These are phyloP conservation scores for Penicillium decumbens DNA, from an alignment of 2,329 filamentous ascomycete species.

Conservation along the genomic window DNA sequence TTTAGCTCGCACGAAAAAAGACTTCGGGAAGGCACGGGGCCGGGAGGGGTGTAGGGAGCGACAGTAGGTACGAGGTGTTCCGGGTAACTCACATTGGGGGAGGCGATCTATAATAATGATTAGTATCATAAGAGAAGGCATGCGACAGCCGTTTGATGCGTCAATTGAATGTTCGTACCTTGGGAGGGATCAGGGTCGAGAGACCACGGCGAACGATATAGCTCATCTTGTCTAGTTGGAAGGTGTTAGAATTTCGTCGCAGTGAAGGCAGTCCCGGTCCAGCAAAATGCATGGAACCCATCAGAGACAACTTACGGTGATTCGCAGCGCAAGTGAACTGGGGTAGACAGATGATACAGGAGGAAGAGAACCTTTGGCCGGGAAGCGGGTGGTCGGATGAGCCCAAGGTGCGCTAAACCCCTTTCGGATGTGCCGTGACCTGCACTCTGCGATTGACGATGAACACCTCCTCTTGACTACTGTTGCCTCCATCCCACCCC, in stretches of 20 bases:
- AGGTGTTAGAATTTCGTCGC: constrained; percentile 25
- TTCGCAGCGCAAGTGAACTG: constrained; percentile 31
- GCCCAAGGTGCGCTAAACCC: constrained; percentile 32
- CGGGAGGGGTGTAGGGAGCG: constrained; percentile 9
- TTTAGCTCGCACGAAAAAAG: constrained; percentile 22
- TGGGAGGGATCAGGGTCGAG: constrained; percentile 97
- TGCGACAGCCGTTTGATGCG: constrained; percentile 8
- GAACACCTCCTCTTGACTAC: constrained; percentile 27
- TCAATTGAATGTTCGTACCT: constrained; percentile 58
- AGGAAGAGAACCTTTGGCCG: constrained; percentile 33
- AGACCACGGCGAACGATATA: constrained; percentile 85
- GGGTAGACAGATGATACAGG: constrained; percentile 31
- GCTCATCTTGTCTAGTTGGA: constrained; percentile 67
- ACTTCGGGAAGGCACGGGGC: constrained; percentile 22
- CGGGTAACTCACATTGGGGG: constrained; percentile 36
- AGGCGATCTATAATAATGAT: constrained; percentile 36
- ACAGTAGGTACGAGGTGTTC: constrained; percentile 6
- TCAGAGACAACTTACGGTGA: constrained; percentile 27
- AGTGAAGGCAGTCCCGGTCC: constrained; percentile 1
- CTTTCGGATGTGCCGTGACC: constrained; percentile 31
- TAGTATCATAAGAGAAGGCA: constrained; percentile 33
- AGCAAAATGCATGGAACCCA: not conserved
- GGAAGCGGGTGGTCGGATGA: constrained; percentile 38
- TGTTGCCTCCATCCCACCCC: constrained; percentile 27
- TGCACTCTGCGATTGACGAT: constrained; percentile 28